These are phyloP conservation scores for Penicillium crystallinum DNA, from an alignment of 495 filamentous ascomycete genomes.

Conservation along the genomic window DNA sequence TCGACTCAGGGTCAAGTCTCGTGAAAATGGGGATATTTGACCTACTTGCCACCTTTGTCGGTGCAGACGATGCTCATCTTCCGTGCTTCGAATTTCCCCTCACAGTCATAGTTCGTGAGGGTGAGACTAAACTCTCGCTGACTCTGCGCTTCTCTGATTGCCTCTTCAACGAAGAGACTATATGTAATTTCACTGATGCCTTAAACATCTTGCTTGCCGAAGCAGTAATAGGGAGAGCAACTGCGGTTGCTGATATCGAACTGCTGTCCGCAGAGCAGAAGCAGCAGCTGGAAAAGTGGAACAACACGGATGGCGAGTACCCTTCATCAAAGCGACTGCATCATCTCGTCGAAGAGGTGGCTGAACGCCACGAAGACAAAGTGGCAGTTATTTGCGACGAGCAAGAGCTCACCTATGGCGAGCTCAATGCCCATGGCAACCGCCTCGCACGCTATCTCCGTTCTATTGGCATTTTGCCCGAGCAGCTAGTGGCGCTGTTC, in stretches of 20 bases:
- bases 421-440: background rate
- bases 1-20: background rate
- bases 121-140: background rate
- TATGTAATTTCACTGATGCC: background rate
- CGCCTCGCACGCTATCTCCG: background rate
- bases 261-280: background rate
- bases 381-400: background rate
- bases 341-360: background rate
- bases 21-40: background rate
- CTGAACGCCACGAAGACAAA: background rate
- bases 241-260: background rate
- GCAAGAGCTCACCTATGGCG: background rate
- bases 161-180: background rate
- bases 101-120: background rate
- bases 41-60: background rate
- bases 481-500: background rate
- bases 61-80: background rate
- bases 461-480: background rate
- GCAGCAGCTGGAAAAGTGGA: background rate
- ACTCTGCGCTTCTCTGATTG: background rate
- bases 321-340: background rate
- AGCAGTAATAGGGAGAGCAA: background rate
- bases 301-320: background rate
- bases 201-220: background rate
- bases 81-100: background rate